A percentile compares a stretch with the other conserved stretches of the same genome.
Evolutionary conservation across 371 early-diverging fungal genomes (phyloP).

Genomic region (Mucor lusitanicus): DNA sequence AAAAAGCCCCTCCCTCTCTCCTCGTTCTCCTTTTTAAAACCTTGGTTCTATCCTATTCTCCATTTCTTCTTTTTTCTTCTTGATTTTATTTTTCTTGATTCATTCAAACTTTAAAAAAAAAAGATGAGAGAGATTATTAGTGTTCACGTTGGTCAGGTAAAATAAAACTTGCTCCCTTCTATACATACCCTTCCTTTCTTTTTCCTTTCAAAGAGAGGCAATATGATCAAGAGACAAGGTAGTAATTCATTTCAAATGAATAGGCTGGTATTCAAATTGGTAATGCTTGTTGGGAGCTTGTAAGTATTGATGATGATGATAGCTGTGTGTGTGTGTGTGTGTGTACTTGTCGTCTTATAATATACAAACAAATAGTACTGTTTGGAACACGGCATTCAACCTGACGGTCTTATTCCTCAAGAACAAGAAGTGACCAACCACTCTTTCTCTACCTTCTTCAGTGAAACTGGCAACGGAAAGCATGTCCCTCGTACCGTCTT

Average conservation of each 20-base stretch:
- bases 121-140: conserved; percentile 96
- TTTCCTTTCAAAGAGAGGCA: not conserved
- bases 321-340: too few relatives aligned
- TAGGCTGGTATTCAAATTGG: conserved; percentile 99
- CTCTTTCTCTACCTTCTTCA: conserved; percentile 87
- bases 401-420: conserved; percentile 91
- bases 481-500: conserved; percentile 98
- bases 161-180: not conserved
- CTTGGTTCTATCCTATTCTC: not conserved
- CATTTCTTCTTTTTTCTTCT: not conserved
- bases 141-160: conserved; percentile 85
- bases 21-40: not conserved
- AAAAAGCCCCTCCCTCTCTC: not conserved
- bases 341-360: not conserved
- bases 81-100: not conserved
- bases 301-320: not conserved
- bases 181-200: too few relatives aligned
- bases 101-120: not conserved
- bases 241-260: not conserved
- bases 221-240: not conserved
- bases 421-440: conserved; percentile 39
- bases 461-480: conserved; percentile 95
- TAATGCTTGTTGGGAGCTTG: conserved; percentile 98
- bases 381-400: conserved; percentile 97
- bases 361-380: conserved; percentile 63